A percentile compares a stretch with the other conserved stretches of the same genome.
These are phyloP conservation scores for Ceriops decandra DNA, from an alignment of 345 rosid species.

Conservation along the genomic window DNA sequence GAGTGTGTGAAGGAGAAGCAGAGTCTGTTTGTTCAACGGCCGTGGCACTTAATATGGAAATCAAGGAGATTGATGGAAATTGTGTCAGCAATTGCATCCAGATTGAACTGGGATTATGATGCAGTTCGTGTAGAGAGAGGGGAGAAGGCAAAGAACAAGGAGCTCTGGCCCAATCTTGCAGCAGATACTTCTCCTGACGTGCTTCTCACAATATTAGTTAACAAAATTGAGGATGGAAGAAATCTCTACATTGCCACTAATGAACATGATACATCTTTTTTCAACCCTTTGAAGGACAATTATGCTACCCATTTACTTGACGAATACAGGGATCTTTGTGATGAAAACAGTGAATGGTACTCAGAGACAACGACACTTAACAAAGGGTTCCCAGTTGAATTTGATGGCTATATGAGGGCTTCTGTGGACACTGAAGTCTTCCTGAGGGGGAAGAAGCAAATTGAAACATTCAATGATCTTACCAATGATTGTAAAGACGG, in stretches of 20 bases:
- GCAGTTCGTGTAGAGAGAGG: constrained; percentile 82
- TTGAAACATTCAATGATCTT: constrained; percentile 86
- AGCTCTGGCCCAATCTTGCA: constrained; percentile 87
- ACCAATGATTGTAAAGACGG: constrained; percentile 92
- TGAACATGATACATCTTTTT: constrained; percentile 61
- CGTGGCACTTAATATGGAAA: constrained; percentile 91
- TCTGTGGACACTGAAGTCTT: constrained; percentile 89
- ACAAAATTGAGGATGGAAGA: constrained; percentile 81
- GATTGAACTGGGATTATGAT: constrained; percentile 90
- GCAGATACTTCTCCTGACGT: constrained; percentile 64
- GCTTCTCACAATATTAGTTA: constrained; percentile 57
- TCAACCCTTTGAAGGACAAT: constrained; percentile 75
- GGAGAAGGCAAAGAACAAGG: constrained; percentile 68
- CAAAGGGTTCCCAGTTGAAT: constrained; percentile 74
- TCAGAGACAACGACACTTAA: constrained; percentile 76
- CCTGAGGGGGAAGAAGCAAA: constrained; percentile 92
- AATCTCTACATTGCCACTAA: constrained; percentile 74
- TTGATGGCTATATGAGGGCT: constrained; percentile 89
- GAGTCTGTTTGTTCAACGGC: constrained; percentile 69
- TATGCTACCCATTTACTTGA: constrained; percentile 79
- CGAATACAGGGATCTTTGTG: constrained; percentile 84
- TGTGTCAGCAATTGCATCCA: constrained; percentile 61
- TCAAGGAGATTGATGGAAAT: constrained; percentile 91
- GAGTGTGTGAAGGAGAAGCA: constrained; percentile 92
- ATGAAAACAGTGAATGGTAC: constrained; percentile 83